Evolutionary conservation across 2,329 filamentous ascomycete genomes (phyloP), one percentile per base, ranked within the genome.

Genomic region (Phoma herbarum): DNA sequence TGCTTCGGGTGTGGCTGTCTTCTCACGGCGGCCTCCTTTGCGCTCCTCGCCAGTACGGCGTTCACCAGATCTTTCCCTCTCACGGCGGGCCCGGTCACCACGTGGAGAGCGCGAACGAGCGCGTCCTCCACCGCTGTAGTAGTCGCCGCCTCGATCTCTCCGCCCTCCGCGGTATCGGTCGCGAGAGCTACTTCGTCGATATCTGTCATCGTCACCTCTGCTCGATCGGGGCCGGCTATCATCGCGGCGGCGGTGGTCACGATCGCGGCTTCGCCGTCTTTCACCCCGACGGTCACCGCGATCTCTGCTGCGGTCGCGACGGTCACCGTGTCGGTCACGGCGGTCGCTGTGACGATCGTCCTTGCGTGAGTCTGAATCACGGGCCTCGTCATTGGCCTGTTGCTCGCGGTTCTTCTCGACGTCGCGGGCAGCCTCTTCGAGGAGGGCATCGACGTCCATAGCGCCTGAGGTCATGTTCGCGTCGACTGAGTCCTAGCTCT

Each of bases 401-500:
- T 60, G 64, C 54, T 62, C 60, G 42, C 54, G 60, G 33, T 60
- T 67, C 48, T 59, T 65, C 47, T 68, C 63, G 43, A 66, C 58
- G 20, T 72, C 68, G 55, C 61, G 62, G 31, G 64, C 69, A 16
- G 67, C 66, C 56, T 69, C 91, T 79, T 97, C 93, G 68, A 97
- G 88, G 65, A 97, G 86, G 66, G 92, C 92, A 83, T 97, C 93
- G 70, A 97, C 92, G 75, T 96, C 92, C 68, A 89, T 82, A 77
- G 84, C 84, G 45, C 65, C 61, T 50, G 66, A 62, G 9, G 52
- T 31, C 68, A 70, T 71, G 23, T 20, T 43, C 57, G 43, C 23
- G 45, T 9, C 26, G 33, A 26, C 10, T 29, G 43, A 43, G 57
- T 66, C 60, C 67, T 71, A 69, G 64, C 65, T 62, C 44, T 66